Evolutionary conservation across 1,284 basidiomycete species (phyloP), one percentile per base, ranked within the genome.

Genomic region (Anthracocystis setariae): DNA sequence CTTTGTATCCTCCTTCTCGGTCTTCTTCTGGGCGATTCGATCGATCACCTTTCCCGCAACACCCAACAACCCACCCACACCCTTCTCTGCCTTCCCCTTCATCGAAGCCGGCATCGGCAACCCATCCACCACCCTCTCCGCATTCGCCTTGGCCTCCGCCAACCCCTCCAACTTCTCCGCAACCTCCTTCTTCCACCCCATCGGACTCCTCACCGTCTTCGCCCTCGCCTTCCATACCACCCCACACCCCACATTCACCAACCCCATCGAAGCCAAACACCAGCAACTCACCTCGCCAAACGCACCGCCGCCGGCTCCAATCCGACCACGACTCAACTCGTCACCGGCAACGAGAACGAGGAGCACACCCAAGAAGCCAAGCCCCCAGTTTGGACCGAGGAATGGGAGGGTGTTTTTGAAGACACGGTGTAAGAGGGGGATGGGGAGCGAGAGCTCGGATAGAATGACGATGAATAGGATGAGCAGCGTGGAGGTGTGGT

Each of bases 331-430:
- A 29, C 56, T 57, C 27, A 73, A 32, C 17, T 37, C 50, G 18
- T 73, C 65, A 2, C 51, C 61, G 10, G 65, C 57, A 7, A 74
- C 48, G 3, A 77, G 46, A 13, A 75, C 21, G 37, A 76, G 45
- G 15, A 78, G 53, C 4, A 65, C 51, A 18, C 77, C 77, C 20
- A 74, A 33, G 8, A 74, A 67, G 0, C 45, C 66, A 1, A 70
- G 71, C 5, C 77, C 74, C 61, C 66, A 77, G 18, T 69, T 65
- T 3, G 66, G 57, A 2, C 75, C 69, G 1, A 78, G 44, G 13
- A 78, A 71, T 0, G 77, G 74, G 12, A 78, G 53, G 13, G 52
- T 64, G 39, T 62, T 60, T 8, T 68, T 61, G 44, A 77, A 77
- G 27, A 73, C 32, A 1, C 63, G 51, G 17, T 77, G 49, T 10